These are phyloP conservation scores for Debaryomycetaceae sp. DNA, from an alignment of 1,139 yeast species.

Conservation along the genomic window DNA sequence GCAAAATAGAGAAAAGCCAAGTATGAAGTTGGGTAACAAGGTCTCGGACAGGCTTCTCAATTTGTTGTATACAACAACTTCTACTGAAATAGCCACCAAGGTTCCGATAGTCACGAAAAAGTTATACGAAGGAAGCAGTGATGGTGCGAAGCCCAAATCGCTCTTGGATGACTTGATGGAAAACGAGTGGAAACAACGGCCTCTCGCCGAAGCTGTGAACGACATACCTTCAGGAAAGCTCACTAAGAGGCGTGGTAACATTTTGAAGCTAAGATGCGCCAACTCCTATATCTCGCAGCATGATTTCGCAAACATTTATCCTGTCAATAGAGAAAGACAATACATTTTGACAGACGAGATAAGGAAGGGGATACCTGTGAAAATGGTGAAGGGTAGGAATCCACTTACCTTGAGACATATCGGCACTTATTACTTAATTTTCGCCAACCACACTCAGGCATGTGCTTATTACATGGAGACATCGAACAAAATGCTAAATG, in stretches of 20 bases:
- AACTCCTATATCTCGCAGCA: conserved; percentile 32
- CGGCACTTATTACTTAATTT: conserved; percentile 52
- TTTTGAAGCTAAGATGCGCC: conserved; percentile 34
- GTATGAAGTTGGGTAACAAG: conserved; percentile 16
- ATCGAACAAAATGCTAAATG: conserved; percentile 45
- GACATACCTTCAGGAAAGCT: conserved; percentile 14
- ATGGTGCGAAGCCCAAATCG: conserved; percentile 13
- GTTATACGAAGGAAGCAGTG: conserved; percentile 19
- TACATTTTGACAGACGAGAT: conserved; percentile 21
- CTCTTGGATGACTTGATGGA: conserved; percentile 27
- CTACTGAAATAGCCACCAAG: conserved; percentile 25
- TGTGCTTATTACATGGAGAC: conserved; percentile 50
- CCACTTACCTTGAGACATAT: conserved; percentile 40
- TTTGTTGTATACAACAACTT: conserved; percentile 28
- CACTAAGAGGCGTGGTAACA: conserved; percentile 17
- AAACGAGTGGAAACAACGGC: conserved; percentile 32
- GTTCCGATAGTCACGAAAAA: conserved; percentile 24
- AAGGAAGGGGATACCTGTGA: conserved; percentile 24
- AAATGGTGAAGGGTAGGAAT: conserved; percentile 46
- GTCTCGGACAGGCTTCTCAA: conserved; percentile 28
- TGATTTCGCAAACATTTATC: conserved; percentile 40
- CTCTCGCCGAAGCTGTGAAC: conserved; percentile 19
- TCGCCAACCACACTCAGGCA: conserved; percentile 46
- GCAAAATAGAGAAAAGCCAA: conserved; percentile 1
- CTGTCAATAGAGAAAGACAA: conserved; percentile 27